Evolutionary conservation across 2,329 filamentous ascomycete genomes (phyloP).

Genomic region (Ceratocystis diversiconidia): DNA sequence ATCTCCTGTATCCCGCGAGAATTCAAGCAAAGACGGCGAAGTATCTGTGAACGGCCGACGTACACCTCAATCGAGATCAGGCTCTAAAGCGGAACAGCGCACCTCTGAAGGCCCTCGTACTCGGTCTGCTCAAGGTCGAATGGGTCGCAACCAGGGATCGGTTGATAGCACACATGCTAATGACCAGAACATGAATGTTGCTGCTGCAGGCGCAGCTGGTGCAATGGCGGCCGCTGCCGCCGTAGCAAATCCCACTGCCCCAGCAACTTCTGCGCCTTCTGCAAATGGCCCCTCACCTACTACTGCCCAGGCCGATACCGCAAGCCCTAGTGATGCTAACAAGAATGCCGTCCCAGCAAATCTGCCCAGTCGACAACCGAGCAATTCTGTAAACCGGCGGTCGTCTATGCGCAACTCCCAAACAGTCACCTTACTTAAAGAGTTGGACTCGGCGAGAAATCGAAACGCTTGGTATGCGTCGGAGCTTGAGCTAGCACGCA

Average conservation of each 20-base stretch:
- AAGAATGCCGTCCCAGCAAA: constrained; percentile 39
- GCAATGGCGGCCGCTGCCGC: constrained; percentile 12
- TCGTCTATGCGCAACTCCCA: constrained; percentile 48
- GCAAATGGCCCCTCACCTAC: constrained; percentile 11
- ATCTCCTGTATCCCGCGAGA: constrained; percentile 4
- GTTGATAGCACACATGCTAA: constrained; percentile 46
- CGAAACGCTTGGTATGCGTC: constrained; percentile 96
- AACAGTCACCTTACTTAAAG: constrained; percentile 65
- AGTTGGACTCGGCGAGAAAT: constrained; percentile 71
- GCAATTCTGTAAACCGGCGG: constrained; percentile 45
- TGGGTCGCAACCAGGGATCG: constrained; percentile 43
- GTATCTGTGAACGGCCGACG: constrained; percentile 9
- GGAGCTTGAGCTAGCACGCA: constrained; percentile 79
- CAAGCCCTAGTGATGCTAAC: constrained; percentile 12
- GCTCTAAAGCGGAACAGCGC: constrained; percentile 16
- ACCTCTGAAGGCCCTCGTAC: constrained; percentile 12
- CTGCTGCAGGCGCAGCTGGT: constrained; percentile 30
- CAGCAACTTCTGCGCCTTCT: constrained; percentile 9
- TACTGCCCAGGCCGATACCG: background rate
- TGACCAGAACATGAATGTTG: constrained; percentile 37
- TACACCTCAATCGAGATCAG: constrained; percentile 16
- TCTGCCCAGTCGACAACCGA: constrained; percentile 40
- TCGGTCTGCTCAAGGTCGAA: constrained; percentile 16
- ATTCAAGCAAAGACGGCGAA: background rate
- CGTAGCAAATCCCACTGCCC: constrained; percentile 4